phyloP scores from a whole-genome alignment of 306 rosid genomes.

The Alnus glutinosa region DNA sequence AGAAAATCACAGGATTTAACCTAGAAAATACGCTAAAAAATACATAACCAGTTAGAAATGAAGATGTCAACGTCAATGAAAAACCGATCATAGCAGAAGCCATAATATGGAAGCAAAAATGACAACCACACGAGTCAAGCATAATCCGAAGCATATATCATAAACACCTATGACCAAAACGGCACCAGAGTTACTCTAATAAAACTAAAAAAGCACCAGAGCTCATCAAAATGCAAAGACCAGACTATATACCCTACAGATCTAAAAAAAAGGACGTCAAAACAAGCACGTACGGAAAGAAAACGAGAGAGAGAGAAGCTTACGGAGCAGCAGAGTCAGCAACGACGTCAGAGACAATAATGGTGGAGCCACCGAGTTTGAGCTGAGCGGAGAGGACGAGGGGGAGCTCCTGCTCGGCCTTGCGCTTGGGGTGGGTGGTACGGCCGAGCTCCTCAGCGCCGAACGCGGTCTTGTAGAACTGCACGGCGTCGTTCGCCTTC shows the following conservation, averaged over 20 bases:
- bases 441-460: constrained; percentile 76
- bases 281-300: background rate
- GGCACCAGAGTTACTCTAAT: too few species aligned
- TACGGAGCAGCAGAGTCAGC: constrained; percentile 45
- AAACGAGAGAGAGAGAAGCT: background rate
- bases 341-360: constrained; percentile 49
- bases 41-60: background rate
- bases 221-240: background rate
- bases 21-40: background rate
- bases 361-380: constrained; percentile 47
- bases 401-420: constrained; percentile 79
- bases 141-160: background rate
- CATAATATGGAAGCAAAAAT: background rate
- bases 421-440: constrained; percentile 62
- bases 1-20: too few species aligned
- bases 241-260: background rate
- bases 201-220: too few species aligned
- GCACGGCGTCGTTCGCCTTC: constrained; percentile 66
- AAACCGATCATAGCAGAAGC: background rate
- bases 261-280: background rate
- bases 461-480: constrained; percentile 72
- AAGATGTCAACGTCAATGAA: background rate
- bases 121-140: background rate
- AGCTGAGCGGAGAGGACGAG: constrained; percentile 62
- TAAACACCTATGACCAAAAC: background rate